phyloP scores from a whole-genome alignment of 495 filamentous ascomycete species.

The Aspergillus homomorphus region DNA sequence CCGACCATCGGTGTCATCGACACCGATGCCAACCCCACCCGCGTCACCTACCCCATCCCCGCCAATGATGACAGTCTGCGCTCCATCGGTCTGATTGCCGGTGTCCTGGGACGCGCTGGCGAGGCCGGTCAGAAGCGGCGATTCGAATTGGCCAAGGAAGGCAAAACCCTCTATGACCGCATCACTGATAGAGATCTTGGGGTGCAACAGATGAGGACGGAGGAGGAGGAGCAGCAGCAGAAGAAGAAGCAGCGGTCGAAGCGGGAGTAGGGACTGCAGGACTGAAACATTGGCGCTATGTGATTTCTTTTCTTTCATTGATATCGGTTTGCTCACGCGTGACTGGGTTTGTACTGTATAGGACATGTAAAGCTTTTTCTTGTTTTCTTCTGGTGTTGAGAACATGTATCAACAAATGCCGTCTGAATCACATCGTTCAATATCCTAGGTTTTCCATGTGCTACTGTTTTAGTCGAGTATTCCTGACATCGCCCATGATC shows the following conservation, averaged over 20 bases:
- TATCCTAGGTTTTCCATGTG: neutral
- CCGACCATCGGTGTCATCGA: slow-evolving; percentile 95
- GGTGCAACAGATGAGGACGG: neutral
- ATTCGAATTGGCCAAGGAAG: slow-evolving; percentile 55
- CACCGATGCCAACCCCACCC: slow-evolving; percentile 87
- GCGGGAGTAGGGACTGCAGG: no score
- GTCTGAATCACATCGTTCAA: slow-evolving; percentile 5
- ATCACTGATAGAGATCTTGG: slow-evolving; percentile 20
- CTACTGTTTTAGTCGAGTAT: no score
- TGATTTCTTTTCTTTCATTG: slow-evolving; percentile 16
- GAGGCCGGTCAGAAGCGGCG: slow-evolving; percentile 69
- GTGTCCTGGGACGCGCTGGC: slow-evolving; percentile 80
- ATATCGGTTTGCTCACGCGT: slow-evolving; percentile 17
- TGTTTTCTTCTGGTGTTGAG: slow-evolving; percentile 21
- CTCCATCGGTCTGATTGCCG: slow-evolving; percentile 74
- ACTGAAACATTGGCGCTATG: slow-evolving; percentile 5
- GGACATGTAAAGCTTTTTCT: slow-evolving; percentile 29
- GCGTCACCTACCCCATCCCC: slow-evolving; percentile 95
- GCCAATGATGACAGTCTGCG: slow-evolving; percentile 95
- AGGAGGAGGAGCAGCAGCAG: neutral
- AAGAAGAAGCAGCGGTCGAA: slow-evolving; percentile 5
- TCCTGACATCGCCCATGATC: no score
- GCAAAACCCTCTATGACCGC: slow-evolving; percentile 56
- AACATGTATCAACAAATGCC: slow-evolving; percentile 33
- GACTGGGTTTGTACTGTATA: slow-evolving; percentile 37